Percentiles rank a stretch among this genome's conserved stretches.
These are phyloP conservation scores for Ascosphaera acerosa DNA, from an alignment of 2,329 filamentous ascomycete species.

Conservation along the genomic window DNA sequence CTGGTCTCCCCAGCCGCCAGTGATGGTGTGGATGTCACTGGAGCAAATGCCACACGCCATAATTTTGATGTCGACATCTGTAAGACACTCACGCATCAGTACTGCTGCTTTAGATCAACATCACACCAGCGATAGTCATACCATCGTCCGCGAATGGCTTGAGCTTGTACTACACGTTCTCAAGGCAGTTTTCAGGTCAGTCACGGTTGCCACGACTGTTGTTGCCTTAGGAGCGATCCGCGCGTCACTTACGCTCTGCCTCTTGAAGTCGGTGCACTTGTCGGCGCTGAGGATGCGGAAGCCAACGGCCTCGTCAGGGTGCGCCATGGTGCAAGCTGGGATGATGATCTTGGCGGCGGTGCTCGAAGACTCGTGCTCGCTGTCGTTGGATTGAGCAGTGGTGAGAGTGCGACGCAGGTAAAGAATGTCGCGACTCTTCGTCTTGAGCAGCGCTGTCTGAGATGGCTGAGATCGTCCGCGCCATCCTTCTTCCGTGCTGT, in stretches of 20 bases:
- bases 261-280: conserved; percentile 34
- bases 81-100: neutral
- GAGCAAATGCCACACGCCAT: conserved; percentile 55
- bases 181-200: neutral
- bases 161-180: conserved; percentile 36
- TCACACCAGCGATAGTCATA: too few relatives aligned
- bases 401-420: too few relatives aligned
- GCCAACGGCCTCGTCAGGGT: conserved; percentile 21
- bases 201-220: too few relatives aligned
- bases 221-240: too few relatives aligned
- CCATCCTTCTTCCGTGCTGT: too few relatives aligned
- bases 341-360: too few relatives aligned
- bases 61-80: conserved; percentile 60
- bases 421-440: too few relatives aligned
- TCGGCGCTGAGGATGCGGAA: conserved; percentile 36
- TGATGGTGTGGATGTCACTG: conserved; percentile 46
- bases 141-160: conserved; percentile 61
- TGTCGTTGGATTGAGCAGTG: too few relatives aligned
- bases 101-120: too few relatives aligned
- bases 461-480: too few relatives aligned
- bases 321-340: conserved; percentile 21
- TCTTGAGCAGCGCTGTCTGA: too few relatives aligned
- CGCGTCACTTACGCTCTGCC: conserved; percentile 23
- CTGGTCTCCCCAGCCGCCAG: conserved; percentile 26
- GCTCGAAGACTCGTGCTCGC: too few relatives aligned